Evolutionary conservation across 495 filamentous ascomycete genomes (phyloP).

Genomic region (Penicillium subrubescens): DNA sequence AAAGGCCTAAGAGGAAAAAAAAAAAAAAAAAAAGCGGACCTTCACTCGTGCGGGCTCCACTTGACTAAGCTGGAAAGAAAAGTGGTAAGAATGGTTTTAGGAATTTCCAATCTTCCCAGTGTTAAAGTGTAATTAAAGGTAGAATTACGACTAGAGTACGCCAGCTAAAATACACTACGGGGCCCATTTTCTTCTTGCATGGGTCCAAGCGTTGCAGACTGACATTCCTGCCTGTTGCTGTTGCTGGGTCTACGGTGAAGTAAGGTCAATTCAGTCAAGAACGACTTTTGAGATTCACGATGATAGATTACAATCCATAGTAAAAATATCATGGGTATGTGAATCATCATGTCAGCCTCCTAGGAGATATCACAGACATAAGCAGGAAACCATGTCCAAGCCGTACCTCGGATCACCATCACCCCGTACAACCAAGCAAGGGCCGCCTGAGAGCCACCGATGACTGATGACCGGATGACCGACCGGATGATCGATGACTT

Average conservation of each 20-base stretch:
- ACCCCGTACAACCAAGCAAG: constrained; percentile 36
- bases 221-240: constrained; percentile 27
- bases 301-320: too few relatives aligned
- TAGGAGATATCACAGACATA: background rate
- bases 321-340: too few relatives aligned
- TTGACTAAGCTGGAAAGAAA: constrained; percentile 14
- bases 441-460: constrained; percentile 14
- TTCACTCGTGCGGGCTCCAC: constrained; percentile 26
- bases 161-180: background rate
- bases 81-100: background rate
- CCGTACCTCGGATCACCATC: constrained; percentile 14
- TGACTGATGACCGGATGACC: background rate
- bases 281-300: too few relatives aligned
- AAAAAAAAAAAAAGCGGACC: constrained; percentile 21
- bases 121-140: too few relatives aligned
- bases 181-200: background rate
- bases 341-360: background rate
- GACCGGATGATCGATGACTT: constrained; percentile 11
- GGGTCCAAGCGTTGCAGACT: constrained; percentile 18
- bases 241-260: constrained; percentile 24
- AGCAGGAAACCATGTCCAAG: background rate
- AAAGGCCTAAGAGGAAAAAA: constrained; percentile 13
- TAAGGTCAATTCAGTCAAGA: background rate
- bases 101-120: background rate
- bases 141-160: background rate